Conservation (phyloP, 2,329 filamentous ascomycete species). For the Fulvia fulva region DNA sequence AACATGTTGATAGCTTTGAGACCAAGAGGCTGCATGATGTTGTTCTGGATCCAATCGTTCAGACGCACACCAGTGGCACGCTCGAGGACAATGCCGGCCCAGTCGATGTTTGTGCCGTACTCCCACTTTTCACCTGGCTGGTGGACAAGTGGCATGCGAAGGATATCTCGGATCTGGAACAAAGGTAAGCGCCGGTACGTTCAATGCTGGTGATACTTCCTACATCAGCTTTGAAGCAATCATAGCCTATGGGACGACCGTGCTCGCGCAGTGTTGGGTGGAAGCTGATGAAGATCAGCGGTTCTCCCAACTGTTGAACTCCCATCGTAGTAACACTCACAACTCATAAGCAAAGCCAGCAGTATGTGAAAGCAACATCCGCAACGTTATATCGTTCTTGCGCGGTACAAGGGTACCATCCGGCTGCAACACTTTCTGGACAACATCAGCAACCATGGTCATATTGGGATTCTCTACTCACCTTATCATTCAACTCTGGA, state of each 20-base stretch:
- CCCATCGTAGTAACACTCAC: constrained; percentile 18
- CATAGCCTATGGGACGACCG: constrained; percentile 48
- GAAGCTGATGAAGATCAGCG: constrained; percentile 28
- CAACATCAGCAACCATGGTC: not conserved
- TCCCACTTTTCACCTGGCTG: constrained; percentile 62
- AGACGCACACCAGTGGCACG: constrained; percentile 41
- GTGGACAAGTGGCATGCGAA: constrained; percentile 53
- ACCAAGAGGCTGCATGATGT: constrained; percentile 47
- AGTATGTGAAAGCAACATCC: constrained; percentile 51
- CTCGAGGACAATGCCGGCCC: constrained; percentile 48
- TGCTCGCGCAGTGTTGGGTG: constrained; percentile 41
- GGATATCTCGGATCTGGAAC: constrained; percentile 40
- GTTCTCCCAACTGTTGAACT: not conserved
- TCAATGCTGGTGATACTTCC: not conserved
- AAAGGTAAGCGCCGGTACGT: not conserved
- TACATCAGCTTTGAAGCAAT: constrained; percentile 56
- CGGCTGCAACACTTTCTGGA: constrained; percentile 39
- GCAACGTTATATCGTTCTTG: constrained; percentile 46
- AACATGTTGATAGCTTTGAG: constrained; percentile 55
- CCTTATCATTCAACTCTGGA: constrained; percentile 40
- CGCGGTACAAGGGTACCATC: constrained; percentile 40
- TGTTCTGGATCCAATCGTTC: constrained; percentile 44
- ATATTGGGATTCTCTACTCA: not conserved
- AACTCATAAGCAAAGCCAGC: constrained; percentile 49
- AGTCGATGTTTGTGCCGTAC: constrained; percentile 50